Percentiles rank a stretch among this genome's conserved stretches.
Evolutionary conservation across 441 rosid genomes (phyloP).

Genomic region (Pelargonium australe): DNA sequence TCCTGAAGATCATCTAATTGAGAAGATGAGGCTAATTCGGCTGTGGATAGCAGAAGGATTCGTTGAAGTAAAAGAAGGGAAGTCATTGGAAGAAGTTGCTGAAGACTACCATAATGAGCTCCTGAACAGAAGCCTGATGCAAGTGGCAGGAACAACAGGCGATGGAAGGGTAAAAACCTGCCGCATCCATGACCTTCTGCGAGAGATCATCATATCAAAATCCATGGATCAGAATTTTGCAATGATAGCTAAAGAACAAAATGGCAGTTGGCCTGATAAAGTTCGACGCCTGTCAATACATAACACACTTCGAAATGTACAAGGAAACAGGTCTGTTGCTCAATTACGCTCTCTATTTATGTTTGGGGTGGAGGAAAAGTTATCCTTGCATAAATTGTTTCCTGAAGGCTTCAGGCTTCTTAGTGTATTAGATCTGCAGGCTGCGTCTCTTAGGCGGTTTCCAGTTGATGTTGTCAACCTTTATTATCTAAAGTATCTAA

Average conservation of each 20-base stretch:
- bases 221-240: slow-evolving; percentile 28
- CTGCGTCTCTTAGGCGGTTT: slow-evolving; percentile 18
- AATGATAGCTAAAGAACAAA: slow-evolving; percentile 26
- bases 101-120: slow-evolving; percentile 26
- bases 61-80: slow-evolving; percentile 20
- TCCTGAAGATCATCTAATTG: slow-evolving; percentile 20
- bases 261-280: slow-evolving; percentile 28
- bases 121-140: slow-evolving; percentile 27
- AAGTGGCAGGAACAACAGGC: slow-evolving; percentile 20
- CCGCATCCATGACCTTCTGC: slow-evolving; percentile 27
- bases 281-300: slow-evolving; percentile 36
- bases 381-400: slow-evolving; percentile 11
- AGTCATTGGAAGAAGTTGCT: slow-evolving; percentile 33
- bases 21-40: slow-evolving; percentile 16
- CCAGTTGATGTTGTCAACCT: slow-evolving; percentile 22
- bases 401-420: slow-evolving; percentile 23
- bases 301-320: slow-evolving; percentile 18
- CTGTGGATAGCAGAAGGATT: slow-evolving; percentile 33
- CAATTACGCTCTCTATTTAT: slow-evolving; percentile 37
- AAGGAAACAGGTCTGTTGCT: slow-evolving; percentile 16
- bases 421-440: slow-evolving; percentile 30
- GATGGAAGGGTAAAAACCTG: slow-evolving; percentile 33
- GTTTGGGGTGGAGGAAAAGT: slow-evolving; percentile 24
- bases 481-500: slow-evolving; percentile 24
- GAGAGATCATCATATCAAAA: slow-evolving; percentile 24